These are phyloP conservation scores for Backusella macrospora DNA, from an alignment of 192 early-diverging fungal species.

Conservation along the genomic window DNA sequence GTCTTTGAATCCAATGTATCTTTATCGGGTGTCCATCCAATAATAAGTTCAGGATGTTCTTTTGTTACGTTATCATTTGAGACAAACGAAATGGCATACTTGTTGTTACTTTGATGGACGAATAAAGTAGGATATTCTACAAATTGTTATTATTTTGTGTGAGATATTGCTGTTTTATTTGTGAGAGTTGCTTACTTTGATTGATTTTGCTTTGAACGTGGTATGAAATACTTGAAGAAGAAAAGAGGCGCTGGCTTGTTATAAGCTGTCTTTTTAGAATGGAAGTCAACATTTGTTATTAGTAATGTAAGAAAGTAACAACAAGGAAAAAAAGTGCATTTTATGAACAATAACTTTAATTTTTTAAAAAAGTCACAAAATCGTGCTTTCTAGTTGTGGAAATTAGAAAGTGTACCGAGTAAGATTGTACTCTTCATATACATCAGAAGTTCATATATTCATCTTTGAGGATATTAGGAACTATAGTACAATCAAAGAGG, in stretches of 20 bases:
- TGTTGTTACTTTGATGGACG: slow-evolving; percentile 10
- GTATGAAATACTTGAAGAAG: not conserved
- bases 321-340: not conserved
- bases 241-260: not conserved
- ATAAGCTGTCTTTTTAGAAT: not conserved
- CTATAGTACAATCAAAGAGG: too few relatives aligned
- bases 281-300: not conserved
- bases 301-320: not conserved
- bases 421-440: too few relatives aligned
- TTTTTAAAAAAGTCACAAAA: slow-evolving; percentile 10
- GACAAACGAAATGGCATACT: slow-evolving; percentile 21
- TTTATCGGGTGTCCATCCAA: slow-evolving; percentile 36
- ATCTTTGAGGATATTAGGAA: too few relatives aligned
- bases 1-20: slow-evolving; percentile 25
- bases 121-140: slow-evolving; percentile 6
- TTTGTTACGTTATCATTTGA: slow-evolving; percentile 8
- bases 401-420: too few relatives aligned
- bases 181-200: not conserved
- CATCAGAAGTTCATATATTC: too few relatives aligned
- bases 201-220: not conserved
- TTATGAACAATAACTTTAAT: not conserved
- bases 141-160: not conserved
- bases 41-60: slow-evolving; percentile 29
- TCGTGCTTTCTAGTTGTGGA: not conserved
- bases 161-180: not conserved